Evolutionary conservation across 148 eudicot species (phyloP), one percentile per base, ranked within the genome.

Genomic region (Nyssa sinensis): DNA sequence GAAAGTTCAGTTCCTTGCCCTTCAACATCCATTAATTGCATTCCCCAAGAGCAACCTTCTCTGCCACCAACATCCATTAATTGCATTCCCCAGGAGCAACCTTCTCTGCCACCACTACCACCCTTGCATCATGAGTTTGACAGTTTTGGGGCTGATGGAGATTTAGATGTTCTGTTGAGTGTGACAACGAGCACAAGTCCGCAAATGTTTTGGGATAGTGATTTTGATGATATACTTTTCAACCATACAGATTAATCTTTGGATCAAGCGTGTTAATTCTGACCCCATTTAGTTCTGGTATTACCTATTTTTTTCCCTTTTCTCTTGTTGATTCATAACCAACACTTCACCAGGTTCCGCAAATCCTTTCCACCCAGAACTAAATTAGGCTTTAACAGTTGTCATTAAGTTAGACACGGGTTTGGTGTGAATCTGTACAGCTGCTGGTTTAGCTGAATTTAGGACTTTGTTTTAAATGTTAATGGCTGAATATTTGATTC

Each of bases 41-140:
- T 32, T 74, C 24, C 63, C 23, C 71, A 47, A 30, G 71, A 53
- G 66, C 64, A 51, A 55, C 16, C 28, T 53, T 14, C 61, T 74
- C 25, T 25, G 34, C 34, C 35, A 6, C 70, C 67, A 5, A 27
- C 55, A 39, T 39, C 47, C 14, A 44, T 31, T 25, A 16, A 73
- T 49, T 4, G n/a, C 41, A 25, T 32, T 74, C 24, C 63, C 23
- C 71, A 47, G 39, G 71, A 53, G 66, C 64, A 51, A 55, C 16
- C 28, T 53, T 14, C 61, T 74, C 25, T 25, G 34, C 34, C 35
- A 6, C 70, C 67, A 5, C 21, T 29, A n/a, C 59, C 10, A 21
- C 12, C 24, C 14, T 19, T 51, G 31, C 27, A 5, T 4, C 19
- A 2, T 29, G 72, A 31, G 9, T 51, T 21, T 37, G 41, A 51